A percentile compares a stretch with the other conserved stretches of the same genome.
Evolutionary conservation across 2,329 filamentous ascomycete species (phyloP).

Genomic region (Tolypocladium paradoxum): DNA sequence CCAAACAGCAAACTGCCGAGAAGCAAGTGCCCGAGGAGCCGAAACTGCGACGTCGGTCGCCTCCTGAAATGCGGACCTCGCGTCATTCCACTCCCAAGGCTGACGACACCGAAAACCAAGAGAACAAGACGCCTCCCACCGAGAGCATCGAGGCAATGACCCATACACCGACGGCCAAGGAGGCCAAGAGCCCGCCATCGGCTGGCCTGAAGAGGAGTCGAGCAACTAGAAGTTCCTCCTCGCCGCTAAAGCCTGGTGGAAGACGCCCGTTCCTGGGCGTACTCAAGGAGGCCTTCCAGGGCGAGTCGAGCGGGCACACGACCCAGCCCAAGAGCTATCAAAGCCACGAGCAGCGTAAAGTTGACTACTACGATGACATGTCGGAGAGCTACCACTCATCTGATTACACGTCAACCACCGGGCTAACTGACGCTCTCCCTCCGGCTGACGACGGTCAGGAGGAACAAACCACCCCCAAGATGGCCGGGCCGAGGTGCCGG

Average conservation of each 20-base stretch:
- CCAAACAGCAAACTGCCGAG: background rate
- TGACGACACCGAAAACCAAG: slow-evolving; percentile 4
- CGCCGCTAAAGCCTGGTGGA: slow-evolving; percentile 33
- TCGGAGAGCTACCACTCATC: slow-evolving; percentile 8
- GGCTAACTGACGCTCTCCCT: background rate
- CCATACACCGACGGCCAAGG: slow-evolving; percentile 7
- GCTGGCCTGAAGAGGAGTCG: slow-evolving; percentile 42
- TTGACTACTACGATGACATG: slow-evolving; percentile 13
- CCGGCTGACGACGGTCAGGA: background rate
- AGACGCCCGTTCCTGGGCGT: slow-evolving; percentile 47
- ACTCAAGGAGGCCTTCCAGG: slow-evolving; percentile 51
- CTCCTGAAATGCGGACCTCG: background rate
- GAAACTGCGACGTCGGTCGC: slow-evolving; percentile 1
- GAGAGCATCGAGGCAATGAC: slow-evolving; percentile 8
- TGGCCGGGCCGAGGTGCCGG: slow-evolving; percentile 22
- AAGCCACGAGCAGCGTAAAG: slow-evolving; percentile 31
- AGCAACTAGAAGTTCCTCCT: slow-evolving; percentile 40
- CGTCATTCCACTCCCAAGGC: slow-evolving; percentile 1
- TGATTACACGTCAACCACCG: slow-evolving; percentile 6
- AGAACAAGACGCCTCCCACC: background rate
- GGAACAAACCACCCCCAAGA: slow-evolving; percentile 6
- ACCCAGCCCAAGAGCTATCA: slow-evolving; percentile 36
- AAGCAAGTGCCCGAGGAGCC: background rate
- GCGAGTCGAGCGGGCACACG: slow-evolving; percentile 42
- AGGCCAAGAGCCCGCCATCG: slow-evolving; percentile 21